Conservation (phyloP, 345 rosid species). For the Eucalyptus pauciflora region DNA sequence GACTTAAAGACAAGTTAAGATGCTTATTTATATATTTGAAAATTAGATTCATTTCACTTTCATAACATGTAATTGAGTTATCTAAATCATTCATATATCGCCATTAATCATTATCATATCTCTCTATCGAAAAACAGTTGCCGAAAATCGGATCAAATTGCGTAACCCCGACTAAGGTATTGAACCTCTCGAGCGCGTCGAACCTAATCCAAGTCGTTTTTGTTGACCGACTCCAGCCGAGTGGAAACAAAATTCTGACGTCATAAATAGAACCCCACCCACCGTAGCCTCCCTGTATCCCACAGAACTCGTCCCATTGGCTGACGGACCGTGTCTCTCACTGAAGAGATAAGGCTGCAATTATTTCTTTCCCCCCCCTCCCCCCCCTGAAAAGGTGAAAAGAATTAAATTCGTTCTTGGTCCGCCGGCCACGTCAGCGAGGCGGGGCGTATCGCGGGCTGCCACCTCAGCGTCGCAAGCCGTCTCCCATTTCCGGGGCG, state of each 20-base stretch:
- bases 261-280: not conserved
- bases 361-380: not conserved
- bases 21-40: not conserved
- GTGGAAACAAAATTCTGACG: not conserved
- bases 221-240: slow-evolving; percentile 25
- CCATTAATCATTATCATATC: not conserved
- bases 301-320: slow-evolving; percentile 28
- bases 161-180: not conserved
- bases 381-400: not conserved
- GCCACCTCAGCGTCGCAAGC: not conserved
- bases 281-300: slow-evolving; percentile 5
- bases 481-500: not conserved
- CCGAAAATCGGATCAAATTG: not conserved
- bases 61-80: not conserved
- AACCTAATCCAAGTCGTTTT: slow-evolving; percentile 12
- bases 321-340: not conserved
- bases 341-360: not conserved
- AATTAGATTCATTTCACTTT: not conserved
- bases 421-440: not conserved
- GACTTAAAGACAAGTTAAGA: not conserved
- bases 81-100: fast-evolving
- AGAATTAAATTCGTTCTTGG: fast-evolving
- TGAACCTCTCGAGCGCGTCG: not conserved
- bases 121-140: not conserved
- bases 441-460: not conserved